Base-by-base conservation (phyloP, 2,329 filamentous ascomycete species). In the Thielaviopsis ethacetica region DNA sequence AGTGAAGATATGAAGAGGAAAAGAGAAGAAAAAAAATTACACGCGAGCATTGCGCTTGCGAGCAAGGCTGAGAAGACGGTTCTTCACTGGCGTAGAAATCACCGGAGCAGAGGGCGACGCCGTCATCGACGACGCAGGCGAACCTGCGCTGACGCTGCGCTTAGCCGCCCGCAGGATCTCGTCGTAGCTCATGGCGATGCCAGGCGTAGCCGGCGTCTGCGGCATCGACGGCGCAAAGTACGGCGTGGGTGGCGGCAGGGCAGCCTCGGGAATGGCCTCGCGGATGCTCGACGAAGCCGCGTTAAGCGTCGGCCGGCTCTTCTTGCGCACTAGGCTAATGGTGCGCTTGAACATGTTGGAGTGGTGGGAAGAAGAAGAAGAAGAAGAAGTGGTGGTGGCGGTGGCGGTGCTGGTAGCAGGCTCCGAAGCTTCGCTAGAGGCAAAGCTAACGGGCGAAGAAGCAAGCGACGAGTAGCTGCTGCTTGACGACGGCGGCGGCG, bases 281-380 rank as follows among this genome's bases (percentile, higher is more conserved):
- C 70, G 69, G 53, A 65, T 66, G 34, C 70, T 70, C 52, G 69
- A 66, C 63, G 53, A 21, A 13, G 50, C 44, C 5, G 57, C 49
- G 63, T 69, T 72, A 62, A 82, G 70, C 24, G 71, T 70, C 7
- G 76, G 75, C 58, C 73, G 72, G 70, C 78, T 82, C 63, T 76
- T 73, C 72, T 79, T 80, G 65, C 75, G 73, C 54, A 75, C 75
- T 30, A 82, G 69, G 64, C 73, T 80, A 51, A 82, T 68, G 2
- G 78, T 78, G 64, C 76, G 74, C 65, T 75, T 78, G 62, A 81
- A 72, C 59, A 81, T 70, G 53, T 41, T 22, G 53, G 53, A 50
- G 26, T 44, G 38, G 49, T 30, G 27, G 15, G 41, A 51, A 10
- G 58, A 51, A 44, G 41, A 56, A 22, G 50, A 17, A 13, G 56